Evolutionary conservation across 768 basidiomycete genomes (phyloP).

Genomic region (Mycena albidolilacea): DNA sequence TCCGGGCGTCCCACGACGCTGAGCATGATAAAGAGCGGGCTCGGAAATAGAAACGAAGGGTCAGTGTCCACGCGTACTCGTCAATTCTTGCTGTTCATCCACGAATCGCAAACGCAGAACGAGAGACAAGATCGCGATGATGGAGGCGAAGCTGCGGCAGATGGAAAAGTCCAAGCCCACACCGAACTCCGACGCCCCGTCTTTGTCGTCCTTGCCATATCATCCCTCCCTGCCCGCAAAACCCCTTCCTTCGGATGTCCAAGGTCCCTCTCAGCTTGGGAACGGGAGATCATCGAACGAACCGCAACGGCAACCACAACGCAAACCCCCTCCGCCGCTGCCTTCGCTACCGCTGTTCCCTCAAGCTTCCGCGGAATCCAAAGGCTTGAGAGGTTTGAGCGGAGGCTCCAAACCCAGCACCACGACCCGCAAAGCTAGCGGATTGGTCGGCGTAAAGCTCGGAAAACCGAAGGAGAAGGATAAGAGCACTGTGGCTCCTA

Average conservation of each 20-base stretch:
- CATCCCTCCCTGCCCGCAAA: constrained; percentile 62
- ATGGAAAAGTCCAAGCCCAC: constrained; percentile 67
- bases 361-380: constrained; percentile 29
- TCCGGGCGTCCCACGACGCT: constrained; percentile 84
- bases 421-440: constrained; percentile 36
- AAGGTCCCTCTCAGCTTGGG: neutral
- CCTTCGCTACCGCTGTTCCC: constrained; percentile 42
- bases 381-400: constrained; percentile 10
- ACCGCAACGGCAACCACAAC: constrained; percentile 29
- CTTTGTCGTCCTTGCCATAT: constrained; percentile 32
- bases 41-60: constrained; percentile 66
- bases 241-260: constrained; percentile 50
- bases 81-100: constrained; percentile 2
- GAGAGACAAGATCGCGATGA: constrained; percentile 90
- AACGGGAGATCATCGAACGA: constrained; percentile 20
- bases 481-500: neutral
- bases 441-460: constrained; percentile 60
- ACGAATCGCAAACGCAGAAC: constrained; percentile 64
- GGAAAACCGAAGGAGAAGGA: constrained; percentile 52
- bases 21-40: constrained; percentile 87
- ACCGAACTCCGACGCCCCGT: constrained; percentile 23
- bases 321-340: constrained; percentile 24
- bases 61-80: constrained; percentile 41
- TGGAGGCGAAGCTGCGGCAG: constrained; percentile 95
- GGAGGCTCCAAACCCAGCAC: constrained; percentile 12